Percentiles rank a stretch among this genome's conserved stretches.
These are phyloP conservation scores for Paracoccidioides lutzii DNA, from an alignment of 2,329 filamentous ascomycete genomes.

Conservation along the genomic window DNA sequence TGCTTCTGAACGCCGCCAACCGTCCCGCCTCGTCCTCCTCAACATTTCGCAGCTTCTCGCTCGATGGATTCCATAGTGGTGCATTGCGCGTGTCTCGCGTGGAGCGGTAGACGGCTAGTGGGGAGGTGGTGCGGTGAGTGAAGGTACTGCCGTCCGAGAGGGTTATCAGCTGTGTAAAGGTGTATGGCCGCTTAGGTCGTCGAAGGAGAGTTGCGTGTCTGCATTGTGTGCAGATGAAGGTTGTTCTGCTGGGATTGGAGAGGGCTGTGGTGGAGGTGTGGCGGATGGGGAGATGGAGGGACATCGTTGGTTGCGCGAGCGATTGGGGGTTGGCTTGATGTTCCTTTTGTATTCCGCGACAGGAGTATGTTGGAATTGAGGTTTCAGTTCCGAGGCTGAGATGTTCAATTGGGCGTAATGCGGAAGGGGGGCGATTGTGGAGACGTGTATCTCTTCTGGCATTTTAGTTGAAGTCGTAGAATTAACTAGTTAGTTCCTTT, in stretches of 20 bases:
- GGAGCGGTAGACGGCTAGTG: conserved; percentile 44
- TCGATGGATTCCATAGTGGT: conserved; percentile 77
- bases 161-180: conserved; percentile 91
- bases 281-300: conserved; percentile 25
- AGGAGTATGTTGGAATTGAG: not conserved
- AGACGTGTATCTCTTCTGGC: not conserved
- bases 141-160: conserved; percentile 82
- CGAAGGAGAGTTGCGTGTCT: conserved; percentile 74
- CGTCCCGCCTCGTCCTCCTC: conserved; percentile 92
- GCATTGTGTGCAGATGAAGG: conserved; percentile 45
- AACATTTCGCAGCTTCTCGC: conserved; percentile 67
- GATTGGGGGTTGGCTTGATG: not conserved
- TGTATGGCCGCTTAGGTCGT: conserved; percentile 85
- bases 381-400: conserved; percentile 8
- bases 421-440: conserved; percentile 18
- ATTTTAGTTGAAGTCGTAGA: conserved; percentile 5
- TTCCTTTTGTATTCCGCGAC: conserved; percentile 14
- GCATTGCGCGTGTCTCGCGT: conserved; percentile 83
- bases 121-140: conserved; percentile 38
- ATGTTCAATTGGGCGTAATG: conserved; percentile 5
- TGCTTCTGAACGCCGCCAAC: conserved; percentile 69
- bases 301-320: not conserved
- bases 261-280: conserved; percentile 6
- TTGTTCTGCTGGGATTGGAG: conserved; percentile 18
- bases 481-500: not conserved